Percentiles rank a stretch among this genome's conserved stretches.
These are phyloP conservation scores for Prunus fruticosa DNA, from an alignment of 306 rosid species.

Conservation along the genomic window DNA sequence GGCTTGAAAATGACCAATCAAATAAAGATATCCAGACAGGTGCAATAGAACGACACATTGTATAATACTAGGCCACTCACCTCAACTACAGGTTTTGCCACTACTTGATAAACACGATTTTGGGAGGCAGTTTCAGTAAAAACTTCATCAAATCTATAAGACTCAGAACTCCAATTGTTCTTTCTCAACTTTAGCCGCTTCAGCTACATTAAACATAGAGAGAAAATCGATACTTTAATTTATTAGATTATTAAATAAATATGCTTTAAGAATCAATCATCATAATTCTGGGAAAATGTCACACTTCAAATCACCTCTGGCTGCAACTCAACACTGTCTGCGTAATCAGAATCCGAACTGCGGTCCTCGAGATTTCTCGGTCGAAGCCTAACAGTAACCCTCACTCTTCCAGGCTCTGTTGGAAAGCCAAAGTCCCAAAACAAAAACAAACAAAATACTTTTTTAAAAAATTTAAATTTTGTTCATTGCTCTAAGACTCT, in stretches of 20 bases:
- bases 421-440: not conserved
- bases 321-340: conserved; percentile 56
- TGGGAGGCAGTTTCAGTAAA: conserved; percentile 64
- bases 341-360: conserved; percentile 51
- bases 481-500: not conserved
- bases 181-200: conserved; percentile 63
- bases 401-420: conserved; percentile 55
- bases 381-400: conserved; percentile 62
- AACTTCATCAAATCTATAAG: conserved; percentile 63
- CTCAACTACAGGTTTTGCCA: conserved; percentile 73
- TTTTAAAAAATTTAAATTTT: too few species aligned
- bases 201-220: conserved; percentile 29
- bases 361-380: conserved; percentile 55
- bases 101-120: conserved; percentile 63
- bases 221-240: not conserved
- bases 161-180: conserved; percentile 70
- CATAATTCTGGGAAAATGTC: too few species aligned
- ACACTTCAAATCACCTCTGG: conserved; percentile 47
- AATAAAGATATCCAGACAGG: not conserved
- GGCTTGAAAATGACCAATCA: not conserved
- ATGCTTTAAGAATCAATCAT: too few species aligned
- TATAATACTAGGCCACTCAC: conserved; percentile 20
- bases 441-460: too few species aligned
- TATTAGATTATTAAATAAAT: not conserved
- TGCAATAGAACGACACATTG: not conserved